Evolutionary conservation across 1,284 basidiomycete species (phyloP), one percentile per base, ranked within the genome.

Genomic region (Chalciporus piperatoides): DNA sequence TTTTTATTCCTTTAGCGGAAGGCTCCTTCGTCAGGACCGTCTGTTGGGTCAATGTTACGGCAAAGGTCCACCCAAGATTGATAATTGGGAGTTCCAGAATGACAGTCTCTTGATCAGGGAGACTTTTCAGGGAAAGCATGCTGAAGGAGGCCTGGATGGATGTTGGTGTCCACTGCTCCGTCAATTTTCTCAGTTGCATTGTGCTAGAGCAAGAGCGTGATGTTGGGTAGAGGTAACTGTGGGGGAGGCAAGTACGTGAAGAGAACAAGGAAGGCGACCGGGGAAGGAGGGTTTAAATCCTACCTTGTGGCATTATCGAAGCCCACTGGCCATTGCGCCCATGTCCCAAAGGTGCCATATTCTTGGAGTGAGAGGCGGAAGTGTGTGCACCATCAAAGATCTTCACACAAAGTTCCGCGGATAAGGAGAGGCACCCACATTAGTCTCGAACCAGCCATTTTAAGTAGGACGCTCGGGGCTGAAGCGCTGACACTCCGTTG

Each of bases 141-240:
- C 30, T 11, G 30, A 32, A 32, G 30, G 30, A 32, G 30, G 30
- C 12, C 6, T 14, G 11, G 11, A 32, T 12, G 6, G 30, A 32
- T 6, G 58, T 51, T 7, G 49, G 30, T 11, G 51, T 48, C 60
- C 59, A 62, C 21, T 25, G 48, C 27, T 60, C 61, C 32, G 56
- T 48, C 3, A 55, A 27, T 23, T 28, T 47, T n/a, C 40, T 3
- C 6, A 30, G 48, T 19, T 8, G 27, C 17, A 50, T 35, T 17
- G 25, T 27, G 40, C 36, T 54, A 40, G 6, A 19, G 27, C 11
- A n/a, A n/a, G 32, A 15, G 9, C 12, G 28, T 30, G 4, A 30
- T 33, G n/a, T 14, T 33, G 32, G 15, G 28, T 5, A 1, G 25
- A 25, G 25, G 25, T 25, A 25, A 30, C 28, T 19, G 11, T 28